Percentiles rank a stretch among this genome's conserved stretches.
phyloP scores from a whole-genome alignment of 208 protist genomes.

The Naegleria lovaniensis region DNA sequence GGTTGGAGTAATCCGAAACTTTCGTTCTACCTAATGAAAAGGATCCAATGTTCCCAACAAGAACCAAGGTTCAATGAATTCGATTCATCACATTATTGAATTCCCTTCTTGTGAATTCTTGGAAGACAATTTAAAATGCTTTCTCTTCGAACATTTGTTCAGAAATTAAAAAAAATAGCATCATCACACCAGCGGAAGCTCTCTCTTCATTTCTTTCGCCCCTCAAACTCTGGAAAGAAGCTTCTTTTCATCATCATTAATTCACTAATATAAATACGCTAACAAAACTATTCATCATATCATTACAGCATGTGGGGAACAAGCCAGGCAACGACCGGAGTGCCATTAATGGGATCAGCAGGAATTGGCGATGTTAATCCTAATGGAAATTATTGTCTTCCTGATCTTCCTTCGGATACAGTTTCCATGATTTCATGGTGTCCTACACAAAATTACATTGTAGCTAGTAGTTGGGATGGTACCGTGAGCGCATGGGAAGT shows the following conservation, averaged over 20 bases:
- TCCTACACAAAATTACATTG: not conserved
- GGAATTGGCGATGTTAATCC: not conserved
- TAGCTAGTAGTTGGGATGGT: constrained; percentile 8
- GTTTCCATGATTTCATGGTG: not conserved
- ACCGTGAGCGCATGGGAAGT: not conserved
- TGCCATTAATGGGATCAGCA: not conserved
- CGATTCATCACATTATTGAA: too few species aligned
- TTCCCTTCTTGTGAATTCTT: too few species aligned
- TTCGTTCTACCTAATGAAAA: too few species aligned
- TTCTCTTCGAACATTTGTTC: too few species aligned
- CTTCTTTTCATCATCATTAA: not conserved
- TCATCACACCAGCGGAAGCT: too few species aligned
- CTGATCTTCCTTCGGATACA: constrained; percentile 17
- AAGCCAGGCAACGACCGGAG: not conserved
- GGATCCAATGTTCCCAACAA: too few species aligned
- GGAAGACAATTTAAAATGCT: too few species aligned
- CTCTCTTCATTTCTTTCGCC: too few species aligned
- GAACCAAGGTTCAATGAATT: too few species aligned
- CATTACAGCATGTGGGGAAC: not conserved
- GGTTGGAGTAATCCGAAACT: not conserved
- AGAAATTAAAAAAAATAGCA: too few species aligned
- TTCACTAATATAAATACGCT: too few species aligned
- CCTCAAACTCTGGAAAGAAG: too few species aligned
- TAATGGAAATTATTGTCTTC: not conserved
- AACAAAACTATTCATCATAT: not conserved